Base-by-base conservation (phyloP, 345 rosid genomes). In the Eucalyptus sp. region DNA sequence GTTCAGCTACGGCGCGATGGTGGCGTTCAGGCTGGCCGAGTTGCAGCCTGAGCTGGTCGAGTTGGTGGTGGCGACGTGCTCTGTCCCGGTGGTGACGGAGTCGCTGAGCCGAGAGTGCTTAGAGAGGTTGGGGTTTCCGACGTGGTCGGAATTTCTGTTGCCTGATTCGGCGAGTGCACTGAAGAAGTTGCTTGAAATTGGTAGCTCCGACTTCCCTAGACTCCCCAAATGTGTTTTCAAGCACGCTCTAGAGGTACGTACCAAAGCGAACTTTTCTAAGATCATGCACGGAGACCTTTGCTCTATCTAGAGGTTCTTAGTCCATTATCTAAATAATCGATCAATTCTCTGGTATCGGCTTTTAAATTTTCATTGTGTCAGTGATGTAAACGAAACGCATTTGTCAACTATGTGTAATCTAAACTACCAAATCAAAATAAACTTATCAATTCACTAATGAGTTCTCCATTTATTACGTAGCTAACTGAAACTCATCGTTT, bases 61-160 rank as follows among this genome's bases (percentile, higher is more conserved):
- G 33, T 33, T 3, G 33, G 33, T 33, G 33, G 33, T 33, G 33
- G 33, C 33, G 33, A 33, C 33, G 33, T 33, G 33, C 33, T 33
- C 33, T 33, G 33, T 33, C 33, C 33, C 33, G 33, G 33, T 33
- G 33, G 33, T 33, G 33, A 33, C 33, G 33, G 33, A 33, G 33
- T 33, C 33, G 33, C 33, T 33, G 33, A 33, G 33, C 33, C 33
- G 33, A 33, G 33, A 33, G 33, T 33, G 33, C 33, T 33, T 33
- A 33, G 33, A 33, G 33, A 33, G 33, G 33, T 33, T 33, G 33
- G 33, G 33, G 33, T 33, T 33, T 33, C 33, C 33, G 33, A 33
- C 33, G 33, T 93, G 92, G 94, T 8, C 86, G 13, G 91, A 92
- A 7, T 89, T 25, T 54, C 87, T 94, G 93, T 64, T 94, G 51